Evolutionary conservation across 202 grass and related monocot genomes (phyloP).

Genomic region (Digitaria exilis): DNA sequence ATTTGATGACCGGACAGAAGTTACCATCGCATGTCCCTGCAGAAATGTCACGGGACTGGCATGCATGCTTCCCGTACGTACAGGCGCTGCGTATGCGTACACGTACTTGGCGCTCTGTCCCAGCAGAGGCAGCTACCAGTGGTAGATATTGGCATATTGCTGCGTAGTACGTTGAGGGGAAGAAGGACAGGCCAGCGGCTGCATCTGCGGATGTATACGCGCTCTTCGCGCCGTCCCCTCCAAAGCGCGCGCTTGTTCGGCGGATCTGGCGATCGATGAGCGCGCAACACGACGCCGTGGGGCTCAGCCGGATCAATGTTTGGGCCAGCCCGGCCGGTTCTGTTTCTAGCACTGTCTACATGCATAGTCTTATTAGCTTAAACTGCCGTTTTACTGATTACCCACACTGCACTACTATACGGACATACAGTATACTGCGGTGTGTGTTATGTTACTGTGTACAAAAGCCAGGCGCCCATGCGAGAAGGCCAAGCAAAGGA

Average conservation of each 20-base stretch:
- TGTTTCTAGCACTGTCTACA: neutral
- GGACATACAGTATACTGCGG: neutral
- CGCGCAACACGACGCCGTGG: conserved; percentile 41
- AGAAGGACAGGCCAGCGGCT: neutral
- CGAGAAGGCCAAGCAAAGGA: neutral
- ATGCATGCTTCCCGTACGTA: neutral
- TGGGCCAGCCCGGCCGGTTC: neutral
- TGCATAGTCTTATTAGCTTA: neutral
- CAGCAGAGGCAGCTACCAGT: neutral
- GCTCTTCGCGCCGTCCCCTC: conserved; percentile 28
- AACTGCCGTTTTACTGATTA: neutral
- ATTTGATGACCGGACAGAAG: neutral
- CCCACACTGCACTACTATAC: neutral
- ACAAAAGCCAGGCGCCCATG: neutral
- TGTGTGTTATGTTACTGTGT: neutral
- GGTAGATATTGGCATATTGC: neutral
- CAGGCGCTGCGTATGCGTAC: neutral
- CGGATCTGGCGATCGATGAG: conserved; percentile 47
- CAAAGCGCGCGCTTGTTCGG: conserved; percentile 33
- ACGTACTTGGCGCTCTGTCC: conserved; percentile 4
- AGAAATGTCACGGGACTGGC: conserved; percentile 32
- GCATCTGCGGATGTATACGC: conserved; percentile 26
- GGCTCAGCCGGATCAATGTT: conserved; percentile 45
- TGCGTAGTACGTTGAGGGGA: neutral
- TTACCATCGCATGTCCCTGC: neutral